Conservation (phyloP, 805 yeast genomes). For the Candida yuanshanica region DNA sequence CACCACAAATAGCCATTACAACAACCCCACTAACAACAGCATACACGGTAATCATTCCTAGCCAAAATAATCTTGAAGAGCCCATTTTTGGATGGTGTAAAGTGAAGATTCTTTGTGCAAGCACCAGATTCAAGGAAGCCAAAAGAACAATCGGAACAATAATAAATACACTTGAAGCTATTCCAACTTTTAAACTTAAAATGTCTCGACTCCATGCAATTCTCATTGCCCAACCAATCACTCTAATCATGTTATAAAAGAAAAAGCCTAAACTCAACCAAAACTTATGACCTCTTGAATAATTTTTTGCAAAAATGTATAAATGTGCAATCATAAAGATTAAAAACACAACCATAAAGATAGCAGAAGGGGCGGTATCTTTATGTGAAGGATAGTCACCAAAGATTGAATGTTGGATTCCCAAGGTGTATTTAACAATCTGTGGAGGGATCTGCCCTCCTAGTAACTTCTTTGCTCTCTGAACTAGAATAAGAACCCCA, state of each 20-base stretch:
- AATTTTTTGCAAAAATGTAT: conserved; percentile 42
- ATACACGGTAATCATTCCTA: conserved; percentile 44
- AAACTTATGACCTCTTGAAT: conserved; percentile 54
- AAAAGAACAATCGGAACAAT: conserved; percentile 54
- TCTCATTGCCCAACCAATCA: conserved; percentile 56
- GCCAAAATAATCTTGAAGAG: conserved; percentile 44
- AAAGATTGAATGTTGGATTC: conserved; percentile 44
- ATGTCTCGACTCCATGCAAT: conserved; percentile 54
- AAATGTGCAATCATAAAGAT: conserved; percentile 43
- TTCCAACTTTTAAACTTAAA: conserved; percentile 40
- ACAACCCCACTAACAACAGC: conserved; percentile 50
- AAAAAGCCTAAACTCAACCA: conserved; percentile 48
- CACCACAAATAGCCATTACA: conserved; percentile 63
- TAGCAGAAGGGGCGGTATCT: conserved; percentile 57
- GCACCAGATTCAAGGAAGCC: conserved; percentile 52
- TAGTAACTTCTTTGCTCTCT: conserved; percentile 29
- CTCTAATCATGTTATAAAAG: conserved; percentile 46
- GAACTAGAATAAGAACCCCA: conserved; percentile 35
- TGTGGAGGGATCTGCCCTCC: conserved; percentile 35
- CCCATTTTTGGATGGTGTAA: conserved; percentile 77
- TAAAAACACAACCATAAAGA: conserved; percentile 49
- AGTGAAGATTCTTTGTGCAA: conserved; percentile 69
- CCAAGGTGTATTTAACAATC: conserved; percentile 32
- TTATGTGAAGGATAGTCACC: conserved; percentile 53
- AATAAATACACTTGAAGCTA: conserved; percentile 50